A percentile compares a stretch with the other conserved stretches of the same genome.
phyloP scores from a whole-genome alignment of 441 rosid genomes.

The Jatropha podagrica region DNA sequence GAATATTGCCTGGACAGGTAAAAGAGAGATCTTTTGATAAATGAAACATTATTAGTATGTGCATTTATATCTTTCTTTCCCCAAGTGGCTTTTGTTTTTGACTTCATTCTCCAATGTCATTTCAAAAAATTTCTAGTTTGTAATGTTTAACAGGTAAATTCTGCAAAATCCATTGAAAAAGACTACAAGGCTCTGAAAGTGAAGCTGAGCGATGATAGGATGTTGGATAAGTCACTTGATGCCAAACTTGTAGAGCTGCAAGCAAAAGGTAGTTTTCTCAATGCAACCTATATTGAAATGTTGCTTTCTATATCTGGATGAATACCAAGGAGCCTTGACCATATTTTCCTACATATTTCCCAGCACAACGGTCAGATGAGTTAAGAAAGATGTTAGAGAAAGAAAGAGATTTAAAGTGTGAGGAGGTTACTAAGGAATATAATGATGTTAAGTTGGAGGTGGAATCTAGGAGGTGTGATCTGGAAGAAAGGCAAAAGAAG shows the following conservation, averaged over 20 bases:
- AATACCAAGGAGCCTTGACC: constrained; percentile 1
- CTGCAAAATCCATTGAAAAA: constrained; percentile 77
- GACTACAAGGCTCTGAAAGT: constrained; percentile 66
- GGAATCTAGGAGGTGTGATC: constrained; percentile 59
- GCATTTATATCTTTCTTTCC: not conserved
- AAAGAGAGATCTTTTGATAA: not conserved
- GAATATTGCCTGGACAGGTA: not conserved
- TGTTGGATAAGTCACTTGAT: constrained; percentile 65
- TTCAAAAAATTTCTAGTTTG: not conserved
- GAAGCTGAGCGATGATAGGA: constrained; percentile 61
- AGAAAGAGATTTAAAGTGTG: constrained; percentile 54
- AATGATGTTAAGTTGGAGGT: constrained; percentile 52
- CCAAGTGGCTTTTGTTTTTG: not conserved
- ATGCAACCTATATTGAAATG: constrained; percentile 12
- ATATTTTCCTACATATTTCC: constrained; percentile 10
- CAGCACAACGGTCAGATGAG: constrained; percentile 66
- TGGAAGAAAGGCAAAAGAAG: constrained; percentile 66
- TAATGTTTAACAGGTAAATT: constrained; percentile 48
- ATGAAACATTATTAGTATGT: not conserved
- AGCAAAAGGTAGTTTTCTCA: constrained; percentile 52
- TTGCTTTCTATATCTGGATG: constrained; percentile 9
- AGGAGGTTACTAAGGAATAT: constrained; percentile 48
- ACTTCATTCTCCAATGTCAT: not conserved
- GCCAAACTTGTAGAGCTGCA: constrained; percentile 68
- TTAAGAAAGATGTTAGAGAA: constrained; percentile 49